Evolutionary conservation across 192 early-diverging fungal species (phyloP), one percentile per base, ranked within the genome.

Genomic region (Obelidium mucronatum): DNA sequence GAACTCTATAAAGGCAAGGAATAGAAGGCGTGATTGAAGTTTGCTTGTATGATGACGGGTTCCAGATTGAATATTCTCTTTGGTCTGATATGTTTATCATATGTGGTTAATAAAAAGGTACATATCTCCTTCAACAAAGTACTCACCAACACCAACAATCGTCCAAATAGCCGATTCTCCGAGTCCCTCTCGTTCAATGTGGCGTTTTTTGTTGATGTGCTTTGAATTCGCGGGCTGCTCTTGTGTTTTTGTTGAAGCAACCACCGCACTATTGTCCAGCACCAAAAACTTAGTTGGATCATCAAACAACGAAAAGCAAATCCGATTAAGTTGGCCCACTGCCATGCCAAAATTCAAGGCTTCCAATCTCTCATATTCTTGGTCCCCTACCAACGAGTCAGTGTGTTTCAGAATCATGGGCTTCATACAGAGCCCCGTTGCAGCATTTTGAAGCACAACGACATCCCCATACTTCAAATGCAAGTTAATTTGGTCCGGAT

Each of bases 131-230:
- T 74, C 90, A 86, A 93, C 0, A n/a, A n/a, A n/a, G n/a, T n/a
- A n/a, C n/a, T 48, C 19, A 48, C 44, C 44, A 48, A 93, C 94
- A 36, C 95, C 93, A 6, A 97, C 94, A 78, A 97, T 91, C 5
- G 95, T 97, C 95, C 95, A 97, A 22, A 97, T 92, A 1, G 94
- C 93, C 24, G 86, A 85, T 84, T 97, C 95, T n/a, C 90, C 91
- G 2, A 94, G 92, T 80, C 94, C 92, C 65, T 95, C 94, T 26
- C 85, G 85, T 53, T 89, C 81, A 11, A 34, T 30, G 39, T 42
- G 59, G 35, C 54, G 39, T 3, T 26, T 44, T 48, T 44, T 80
- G 66, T 51, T 80, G 1, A 13, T 15, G 19, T 34, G 28, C 31
- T 40, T 78, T 79, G 40, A 55, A 37, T 33, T 78, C 58, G 40